Conservation (phyloP, 306 rosid genomes). For the Cyclanthera cordifolia region DNA sequence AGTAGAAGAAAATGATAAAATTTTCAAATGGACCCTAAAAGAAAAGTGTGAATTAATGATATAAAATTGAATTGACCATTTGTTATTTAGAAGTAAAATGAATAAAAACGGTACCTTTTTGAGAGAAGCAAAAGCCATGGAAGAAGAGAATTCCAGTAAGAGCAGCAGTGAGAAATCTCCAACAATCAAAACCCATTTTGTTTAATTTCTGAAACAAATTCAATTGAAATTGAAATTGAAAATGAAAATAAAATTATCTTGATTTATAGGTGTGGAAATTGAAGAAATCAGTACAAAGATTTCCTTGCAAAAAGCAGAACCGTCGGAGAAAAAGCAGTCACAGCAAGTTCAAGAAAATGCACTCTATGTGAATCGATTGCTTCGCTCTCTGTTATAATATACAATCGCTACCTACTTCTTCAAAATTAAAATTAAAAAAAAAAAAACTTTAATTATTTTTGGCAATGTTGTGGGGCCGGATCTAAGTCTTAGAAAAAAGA, state of each 20-base stretch:
- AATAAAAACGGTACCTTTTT: constrained; percentile 19
- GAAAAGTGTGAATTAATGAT: too few species aligned
- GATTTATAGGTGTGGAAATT: background rate
- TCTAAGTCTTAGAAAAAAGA: too few species aligned
- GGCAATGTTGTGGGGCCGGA: too few species aligned
- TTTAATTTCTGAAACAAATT: background rate
- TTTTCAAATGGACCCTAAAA: too few species aligned
- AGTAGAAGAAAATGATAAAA: too few species aligned
- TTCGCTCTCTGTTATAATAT: background rate
- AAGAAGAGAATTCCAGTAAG: constrained; percentile 27
- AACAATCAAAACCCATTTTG: background rate
- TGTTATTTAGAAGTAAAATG: too few species aligned
- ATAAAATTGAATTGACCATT: too few species aligned
- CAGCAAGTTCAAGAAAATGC: constrained; percentile 3
- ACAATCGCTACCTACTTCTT: too few species aligned
- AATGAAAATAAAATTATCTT: background rate
- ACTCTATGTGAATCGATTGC: background rate
- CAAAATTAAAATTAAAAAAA: too few species aligned
- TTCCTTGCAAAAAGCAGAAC: background rate
- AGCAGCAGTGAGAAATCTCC: constrained; percentile 19
- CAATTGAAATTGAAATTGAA: background rate
- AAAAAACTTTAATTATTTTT: too few species aligned
- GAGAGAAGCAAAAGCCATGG: constrained; percentile 25
- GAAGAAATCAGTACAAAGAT: constrained; percentile 18
- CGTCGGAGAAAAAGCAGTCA: background rate